Conservation (phyloP, 345 rosid genomes). For the Erodium maritimum region DNA sequence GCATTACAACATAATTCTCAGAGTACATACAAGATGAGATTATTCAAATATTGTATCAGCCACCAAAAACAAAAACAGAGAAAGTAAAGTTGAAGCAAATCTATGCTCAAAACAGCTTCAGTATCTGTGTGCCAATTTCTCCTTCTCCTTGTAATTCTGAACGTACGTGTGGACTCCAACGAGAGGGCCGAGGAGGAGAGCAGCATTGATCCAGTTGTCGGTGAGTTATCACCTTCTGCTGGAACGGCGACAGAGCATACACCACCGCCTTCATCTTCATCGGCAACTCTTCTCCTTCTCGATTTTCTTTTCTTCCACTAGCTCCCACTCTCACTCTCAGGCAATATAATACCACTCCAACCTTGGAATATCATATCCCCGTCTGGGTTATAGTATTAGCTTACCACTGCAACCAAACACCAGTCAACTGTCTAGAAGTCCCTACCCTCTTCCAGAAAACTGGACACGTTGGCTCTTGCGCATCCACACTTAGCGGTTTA, state of each 20-base stretch:
- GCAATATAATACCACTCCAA: too few species aligned
- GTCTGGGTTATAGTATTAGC: too few species aligned
- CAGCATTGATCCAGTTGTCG: slow-evolving; percentile 63
- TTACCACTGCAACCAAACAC: too few species aligned
- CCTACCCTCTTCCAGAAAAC: too few species aligned
- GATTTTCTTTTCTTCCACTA: neutral
- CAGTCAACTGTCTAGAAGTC: too few species aligned
- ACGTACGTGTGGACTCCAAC: neutral
- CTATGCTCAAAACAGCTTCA: neutral
- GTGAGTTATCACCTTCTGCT: slow-evolving; percentile 54
- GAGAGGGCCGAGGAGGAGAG: slow-evolving; percentile 46
- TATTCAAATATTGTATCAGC: too few species aligned
- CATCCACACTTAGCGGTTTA: too few species aligned
- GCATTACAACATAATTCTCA: too few species aligned
- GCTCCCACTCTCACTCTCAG: neutral
- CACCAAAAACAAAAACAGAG: too few species aligned
- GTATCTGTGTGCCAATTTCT: neutral
- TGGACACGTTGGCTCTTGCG: too few species aligned
- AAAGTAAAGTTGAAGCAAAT: neutral
- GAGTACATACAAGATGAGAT: too few species aligned
- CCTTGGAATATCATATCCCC: too few species aligned
- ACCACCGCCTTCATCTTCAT: slow-evolving; percentile 63
- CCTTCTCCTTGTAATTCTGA: neutral
- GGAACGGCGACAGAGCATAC: slow-evolving; percentile 56
- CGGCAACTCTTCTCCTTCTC: slow-evolving; percentile 24